Conservation (phyloP, 345 rosid genomes). For the Microthlaspi erraticum region DNA sequence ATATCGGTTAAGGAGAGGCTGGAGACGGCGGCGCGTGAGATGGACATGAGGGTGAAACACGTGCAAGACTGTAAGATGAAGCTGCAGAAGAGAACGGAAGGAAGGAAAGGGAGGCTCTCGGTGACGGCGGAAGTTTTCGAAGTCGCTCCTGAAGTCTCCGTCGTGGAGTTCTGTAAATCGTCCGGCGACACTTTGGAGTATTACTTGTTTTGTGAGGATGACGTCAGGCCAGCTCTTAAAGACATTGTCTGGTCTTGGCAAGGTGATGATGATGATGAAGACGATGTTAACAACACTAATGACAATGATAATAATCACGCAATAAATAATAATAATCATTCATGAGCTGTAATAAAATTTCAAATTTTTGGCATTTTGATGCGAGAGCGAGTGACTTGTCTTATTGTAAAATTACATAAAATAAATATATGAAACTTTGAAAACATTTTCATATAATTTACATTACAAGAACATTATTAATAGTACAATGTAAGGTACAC, state of each 20-base stretch:
- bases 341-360: slow-evolving; percentile 19
- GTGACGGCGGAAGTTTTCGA: slow-evolving; percentile 69
- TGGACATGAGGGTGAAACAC: slow-evolving; percentile 59
- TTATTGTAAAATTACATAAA: slow-evolving; percentile 14
- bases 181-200: slow-evolving; percentile 68
- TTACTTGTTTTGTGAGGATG: slow-evolving; percentile 62
- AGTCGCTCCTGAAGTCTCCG: slow-evolving; percentile 66
- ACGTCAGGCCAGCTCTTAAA: slow-evolving; percentile 71
- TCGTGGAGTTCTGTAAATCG: slow-evolving; percentile 71
- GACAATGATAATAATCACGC: slow-evolving; percentile 2
- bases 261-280: slow-evolving; percentile 65
- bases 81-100: slow-evolving; percentile 53
- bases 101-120: slow-evolving; percentile 61
- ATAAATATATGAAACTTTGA: background rate
- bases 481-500: slow-evolving; percentile 22
- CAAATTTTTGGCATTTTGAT: slow-evolving; percentile 20
- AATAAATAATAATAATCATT: background rate
- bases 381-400: slow-evolving; percentile 30
- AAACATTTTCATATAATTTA: background rate
- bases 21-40: slow-evolving; percentile 54
- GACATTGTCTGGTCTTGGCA: slow-evolving; percentile 94
- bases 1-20: slow-evolving; percentile 54
- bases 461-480: slow-evolving; percentile 5
- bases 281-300: slow-evolving; percentile 26
- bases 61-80: slow-evolving; percentile 57